Base-by-base conservation (phyloP, 192 early-diverging fungal genomes). In the Ambispora gerdemannii region DNA sequence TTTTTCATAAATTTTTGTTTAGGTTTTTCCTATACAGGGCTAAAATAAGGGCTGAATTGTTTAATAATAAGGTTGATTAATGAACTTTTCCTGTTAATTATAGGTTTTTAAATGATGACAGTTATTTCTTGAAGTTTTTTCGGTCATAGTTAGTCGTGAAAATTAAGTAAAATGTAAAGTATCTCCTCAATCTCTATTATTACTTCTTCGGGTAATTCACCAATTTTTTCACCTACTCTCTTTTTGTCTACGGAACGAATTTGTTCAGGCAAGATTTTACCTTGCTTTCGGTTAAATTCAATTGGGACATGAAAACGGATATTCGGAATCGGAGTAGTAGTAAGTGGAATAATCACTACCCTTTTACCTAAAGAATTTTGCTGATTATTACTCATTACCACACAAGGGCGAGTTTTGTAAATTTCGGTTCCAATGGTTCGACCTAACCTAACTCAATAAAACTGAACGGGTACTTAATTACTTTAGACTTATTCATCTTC, bases 351-450 rank as follows among this genome's bases (percentile, higher is more conserved):
- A 7, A 56, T 27, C 4, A 56, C 25, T 56, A 56, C 25, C 24
- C 53, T 19, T 22, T 27, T 10, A 27, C 53, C 25, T 7, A 56
- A 7, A 22, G 17, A 7, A 56, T 56, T 56, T 27, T 56, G 53
- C 25, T 56, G 6, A 56, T 56, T 22, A 27, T 56, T 56, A 56
- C 53, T 56, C n/a, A 56, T 56, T 19, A 56, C 25, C 25, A 56
- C 17, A 22, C 53, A 56, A 56, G 53, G 53, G 25, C 53, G 53
- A 56, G 53, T 56, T 56, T 56, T 56, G 8, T 56, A 27, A 56
- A 56, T 56, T 56, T 56, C 53, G 25, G n/a, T 56, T n/a, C 53
- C 53, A 6, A 7, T 20, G 24, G 25, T 27, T 56, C n/a, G 53
- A 27, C 25, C 53, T 20, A 56, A 56, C n/a, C 24, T 27, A 22